A percentile compares a stretch with the other conserved stretches of the same genome.
Evolutionary conservation across 1,139 yeast genomes (phyloP).

Genomic region (Zygotorulaspora mrakii): DNA sequence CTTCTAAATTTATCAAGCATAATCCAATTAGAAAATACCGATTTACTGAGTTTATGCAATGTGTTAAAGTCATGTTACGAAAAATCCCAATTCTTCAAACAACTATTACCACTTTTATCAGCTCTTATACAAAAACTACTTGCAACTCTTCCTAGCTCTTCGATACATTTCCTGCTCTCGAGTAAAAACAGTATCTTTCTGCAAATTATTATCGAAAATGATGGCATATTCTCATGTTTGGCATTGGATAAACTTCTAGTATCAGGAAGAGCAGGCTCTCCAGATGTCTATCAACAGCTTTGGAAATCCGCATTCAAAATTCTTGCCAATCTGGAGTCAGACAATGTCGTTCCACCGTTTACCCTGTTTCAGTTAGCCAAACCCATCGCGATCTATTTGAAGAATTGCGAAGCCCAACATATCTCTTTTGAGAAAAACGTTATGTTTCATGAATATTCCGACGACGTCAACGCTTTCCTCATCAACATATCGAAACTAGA

Average conservation of each 20-base stretch:
- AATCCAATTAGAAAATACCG: slow-evolving; percentile 19
- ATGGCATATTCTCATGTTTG: slow-evolving; percentile 26
- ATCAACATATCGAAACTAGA: not conserved
- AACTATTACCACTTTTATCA: slow-evolving; percentile 25
- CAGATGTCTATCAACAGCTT: slow-evolving; percentile 13
- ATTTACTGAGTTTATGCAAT: slow-evolving; percentile 14
- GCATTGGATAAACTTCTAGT: slow-evolving; percentile 29
- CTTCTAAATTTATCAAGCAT: slow-evolving; percentile 25
- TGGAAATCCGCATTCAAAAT: slow-evolving; percentile 27
- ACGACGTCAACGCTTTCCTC: not conserved
- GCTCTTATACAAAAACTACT: slow-evolving; percentile 29
- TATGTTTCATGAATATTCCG: slow-evolving; percentile 9
- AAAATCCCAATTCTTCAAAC: slow-evolving; percentile 28
- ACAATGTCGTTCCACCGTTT: slow-evolving; percentile 18
- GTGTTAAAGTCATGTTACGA: slow-evolving; percentile 25
- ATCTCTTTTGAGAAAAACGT: slow-evolving; percentile 6
- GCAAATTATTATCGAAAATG: slow-evolving; percentile 20
- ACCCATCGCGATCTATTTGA: slow-evolving; percentile 32
- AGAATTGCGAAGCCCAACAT: slow-evolving; percentile 13
- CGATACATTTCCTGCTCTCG: slow-evolving; percentile 17
- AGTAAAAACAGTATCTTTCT: slow-evolving; percentile 13
- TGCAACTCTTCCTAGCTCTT: slow-evolving; percentile 28
- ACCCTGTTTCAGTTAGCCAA: slow-evolving; percentile 32
- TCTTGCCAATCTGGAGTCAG: slow-evolving; percentile 14
- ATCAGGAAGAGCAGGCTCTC: slow-evolving; percentile 10